phyloP scores from a whole-genome alignment of 495 filamentous ascomycete species.

The Polyplosphaeria fusca region DNA sequence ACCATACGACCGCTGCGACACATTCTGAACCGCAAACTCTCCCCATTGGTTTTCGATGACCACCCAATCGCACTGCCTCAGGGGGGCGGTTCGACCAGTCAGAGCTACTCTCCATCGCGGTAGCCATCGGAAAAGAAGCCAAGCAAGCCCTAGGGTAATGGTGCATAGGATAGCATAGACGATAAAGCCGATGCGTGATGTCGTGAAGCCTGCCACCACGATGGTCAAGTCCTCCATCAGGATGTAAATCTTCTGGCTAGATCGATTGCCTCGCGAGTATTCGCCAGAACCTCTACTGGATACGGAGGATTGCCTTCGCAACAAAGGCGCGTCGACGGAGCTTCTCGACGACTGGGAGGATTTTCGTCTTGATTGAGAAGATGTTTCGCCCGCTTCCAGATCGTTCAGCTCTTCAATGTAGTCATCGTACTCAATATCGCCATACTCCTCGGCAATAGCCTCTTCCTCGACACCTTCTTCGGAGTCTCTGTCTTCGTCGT shows the following conservation, averaged over 20 bases:
- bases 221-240: constrained; percentile 89
- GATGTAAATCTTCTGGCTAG: constrained; percentile 88
- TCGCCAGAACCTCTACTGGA: constrained; percentile 57
- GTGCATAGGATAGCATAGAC: constrained; percentile 68
- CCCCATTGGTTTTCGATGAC: constrained; percentile 95
- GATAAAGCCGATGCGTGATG: constrained; percentile 62
- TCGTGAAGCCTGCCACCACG: constrained; percentile 86
- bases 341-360: constrained; percentile 60
- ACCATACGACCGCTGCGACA: constrained; percentile 68
- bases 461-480: constrained; percentile 52
- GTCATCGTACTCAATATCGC: background rate
- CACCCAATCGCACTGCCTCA: constrained; percentile 81
- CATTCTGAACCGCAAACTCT: constrained; percentile 70
- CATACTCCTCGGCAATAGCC: constrained; percentile 39
- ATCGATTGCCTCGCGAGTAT: constrained; percentile 51
- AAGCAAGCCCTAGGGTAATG: constrained; percentile 70
- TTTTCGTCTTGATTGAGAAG: constrained; percentile 45
- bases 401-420: constrained; percentile 27
- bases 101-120: constrained; percentile 80
- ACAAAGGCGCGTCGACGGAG: constrained; percentile 65
- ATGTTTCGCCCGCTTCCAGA: constrained; percentile 36
- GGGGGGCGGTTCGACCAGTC: constrained; percentile 61
- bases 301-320: constrained; percentile 59
- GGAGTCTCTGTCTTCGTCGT: constrained; percentile 49
- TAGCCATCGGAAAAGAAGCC: constrained; percentile 83